Evolutionary conservation across 2,329 filamentous ascomycete genomes (phyloP), one percentile per base, ranked within the genome.

Genomic region (Clonostachys solani): DNA sequence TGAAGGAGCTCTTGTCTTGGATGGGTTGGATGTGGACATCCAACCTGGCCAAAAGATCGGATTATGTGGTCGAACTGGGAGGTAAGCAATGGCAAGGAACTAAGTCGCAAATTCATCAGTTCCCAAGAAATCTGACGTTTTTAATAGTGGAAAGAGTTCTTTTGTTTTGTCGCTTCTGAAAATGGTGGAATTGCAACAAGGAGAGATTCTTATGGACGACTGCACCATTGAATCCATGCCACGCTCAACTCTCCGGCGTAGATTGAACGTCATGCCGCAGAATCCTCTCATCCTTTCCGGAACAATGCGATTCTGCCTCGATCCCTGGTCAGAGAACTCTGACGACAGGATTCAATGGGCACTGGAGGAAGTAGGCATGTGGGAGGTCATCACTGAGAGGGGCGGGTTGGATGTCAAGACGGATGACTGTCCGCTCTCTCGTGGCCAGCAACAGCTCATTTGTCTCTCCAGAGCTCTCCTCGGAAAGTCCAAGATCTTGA

Each of bases 381-480:
- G 68, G 8, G 55, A 56, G 4, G 52, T 68, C 5, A 60, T 57
- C 53, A 12, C 18, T 2, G 52, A 62, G 6, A 60, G 12, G 47
- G 52, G 56, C 2, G 62, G 64, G 0, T 52, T 68, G 0, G 50
- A 50, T 4, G 54, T 53, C 2, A 47, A 42, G 6, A 67, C 82
- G 43, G 64, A 68, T 13, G 60, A 68, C 3, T 65, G 74, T 7
- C 63, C 67, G 46, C 62, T 80, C 6, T 74, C 69, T 5, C 71
- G 74, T 46, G 81, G 82, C 1, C 80, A 84, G 57, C 71, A 72
- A 46, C 81, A 85, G 56, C 56, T 76, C 2, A 65, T 76, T 42
- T 65, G 62, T 12, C 57, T 77, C 12, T 72, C 68, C 0, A 59
- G 73, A 12, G 66, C 70, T 0, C 52, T 75, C n/a, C 53, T 72